A percentile compares a stretch with the other conserved stretches of the same genome.
Evolutionary conservation across 495 filamentous ascomycete species (phyloP).

Genomic region (Paragyromitra xinjiangensis): DNA sequence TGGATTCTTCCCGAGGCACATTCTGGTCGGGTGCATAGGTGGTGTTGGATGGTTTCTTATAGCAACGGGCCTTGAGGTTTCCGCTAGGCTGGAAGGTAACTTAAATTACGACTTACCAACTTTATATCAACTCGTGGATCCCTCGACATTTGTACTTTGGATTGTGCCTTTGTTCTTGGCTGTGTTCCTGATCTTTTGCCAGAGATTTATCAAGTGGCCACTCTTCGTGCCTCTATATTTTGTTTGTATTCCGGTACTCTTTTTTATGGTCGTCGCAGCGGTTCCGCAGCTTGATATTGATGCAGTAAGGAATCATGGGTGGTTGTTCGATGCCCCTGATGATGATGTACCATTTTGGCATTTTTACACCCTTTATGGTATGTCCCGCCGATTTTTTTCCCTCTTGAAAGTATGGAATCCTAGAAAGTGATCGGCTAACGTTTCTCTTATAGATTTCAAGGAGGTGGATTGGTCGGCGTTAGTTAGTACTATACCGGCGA

Average conservation of each 20-base stretch:
- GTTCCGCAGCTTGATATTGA: conserved; percentile 70
- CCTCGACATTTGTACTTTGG: conserved; percentile 83
- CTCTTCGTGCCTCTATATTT: conserved; percentile 90
- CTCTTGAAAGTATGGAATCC: not conserved
- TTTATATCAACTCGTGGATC: conserved; percentile 71
- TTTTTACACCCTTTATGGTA: conserved; percentile 94
- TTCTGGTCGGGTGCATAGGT: conserved; percentile 96
- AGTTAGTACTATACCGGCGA: conserved; percentile 81
- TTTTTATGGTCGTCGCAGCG: conserved; percentile 80
- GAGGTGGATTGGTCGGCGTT: conserved; percentile 83
- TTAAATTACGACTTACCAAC: conserved; percentile 82
- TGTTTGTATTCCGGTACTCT: conserved; percentile 76
- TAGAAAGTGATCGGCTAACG: conserved; percentile 51
- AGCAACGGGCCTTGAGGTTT: conserved; percentile 90
- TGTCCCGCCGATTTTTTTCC: conserved; percentile 51
- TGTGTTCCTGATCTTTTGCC: conserved; percentile 75
- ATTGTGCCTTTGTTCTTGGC: conserved; percentile 79
- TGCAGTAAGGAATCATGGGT: conserved; percentile 73
- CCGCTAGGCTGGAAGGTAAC: conserved; percentile 84
- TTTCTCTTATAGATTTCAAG: conserved; percentile 67
- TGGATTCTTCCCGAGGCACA: conserved; percentile 94
- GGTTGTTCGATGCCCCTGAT: conserved; percentile 88
- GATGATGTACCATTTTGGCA: conserved; percentile 92
- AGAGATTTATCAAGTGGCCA: conserved; percentile 76
- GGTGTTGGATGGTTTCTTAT: conserved; percentile 97